Percentiles rank a stretch among this genome's conserved stretches.
phyloP scores from a whole-genome alignment of 495 filamentous ascomycete genomes.

The Penicillium bialowiezense region DNA sequence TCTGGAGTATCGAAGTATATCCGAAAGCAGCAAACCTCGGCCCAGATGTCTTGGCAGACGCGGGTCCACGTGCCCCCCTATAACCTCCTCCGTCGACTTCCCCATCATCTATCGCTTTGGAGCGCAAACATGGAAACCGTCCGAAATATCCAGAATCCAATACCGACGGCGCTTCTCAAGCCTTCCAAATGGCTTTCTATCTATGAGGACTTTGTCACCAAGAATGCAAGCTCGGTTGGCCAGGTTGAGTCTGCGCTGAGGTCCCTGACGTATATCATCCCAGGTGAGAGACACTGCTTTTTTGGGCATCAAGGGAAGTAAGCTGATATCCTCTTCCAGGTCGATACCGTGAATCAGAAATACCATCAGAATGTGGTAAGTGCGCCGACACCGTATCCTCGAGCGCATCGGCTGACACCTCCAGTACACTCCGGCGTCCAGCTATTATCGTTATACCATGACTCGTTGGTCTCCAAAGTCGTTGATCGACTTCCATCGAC shows the following conservation, averaged over 20 bases:
- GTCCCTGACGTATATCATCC: constrained; percentile 92
- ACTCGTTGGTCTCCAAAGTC: constrained; percentile 75
- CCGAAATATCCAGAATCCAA: constrained; percentile 25
- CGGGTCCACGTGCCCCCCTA: constrained; percentile 12
- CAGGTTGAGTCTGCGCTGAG: constrained; percentile 92
- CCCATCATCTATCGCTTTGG: constrained; percentile 5
- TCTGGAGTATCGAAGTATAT: background rate
- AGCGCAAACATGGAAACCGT: constrained; percentile 33
- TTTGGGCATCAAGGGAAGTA: background rate
- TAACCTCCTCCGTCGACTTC: constrained; percentile 13
- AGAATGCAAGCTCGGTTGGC: constrained; percentile 85
- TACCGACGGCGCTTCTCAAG: constrained; percentile 41
- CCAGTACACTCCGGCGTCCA: constrained; percentile 80
- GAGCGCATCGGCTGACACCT: background rate
- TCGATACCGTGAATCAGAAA: constrained; percentile 88
- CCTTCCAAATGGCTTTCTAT: constrained; percentile 73
- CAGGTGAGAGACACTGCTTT: constrained; percentile 58
- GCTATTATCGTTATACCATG: constrained; percentile 90
- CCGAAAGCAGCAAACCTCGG: constrained; percentile 22
- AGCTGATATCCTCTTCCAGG: constrained; percentile 43
- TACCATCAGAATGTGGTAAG: constrained; percentile 82
- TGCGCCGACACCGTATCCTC: constrained; percentile 10
- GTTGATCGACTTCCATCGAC: constrained; percentile 45
- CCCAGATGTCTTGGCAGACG: constrained; percentile 15
- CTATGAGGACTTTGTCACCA: constrained; percentile 91